A percentile compares a stretch with the other conserved stretches of the same genome.
Conservation (phyloP, 495 filamentous ascomycete species). For the Sabuloglossum arenarium region DNA sequence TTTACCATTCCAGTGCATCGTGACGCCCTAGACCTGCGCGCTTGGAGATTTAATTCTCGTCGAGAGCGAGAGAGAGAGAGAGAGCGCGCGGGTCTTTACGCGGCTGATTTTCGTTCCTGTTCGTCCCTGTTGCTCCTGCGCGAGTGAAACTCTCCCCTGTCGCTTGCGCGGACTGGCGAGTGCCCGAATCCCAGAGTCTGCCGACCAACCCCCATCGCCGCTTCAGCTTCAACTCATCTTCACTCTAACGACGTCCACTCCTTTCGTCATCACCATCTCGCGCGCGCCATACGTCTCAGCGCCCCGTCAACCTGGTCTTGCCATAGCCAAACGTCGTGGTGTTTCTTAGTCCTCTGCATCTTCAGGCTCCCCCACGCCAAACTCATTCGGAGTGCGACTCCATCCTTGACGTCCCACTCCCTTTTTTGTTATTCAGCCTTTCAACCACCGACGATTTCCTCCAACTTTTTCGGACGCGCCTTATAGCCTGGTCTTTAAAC, state of each 20-base stretch:
- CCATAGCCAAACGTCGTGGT: background rate
- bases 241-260: background rate
- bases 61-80: too few species aligned
- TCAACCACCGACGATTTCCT: background rate
- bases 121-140: background rate
- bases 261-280: background rate
- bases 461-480: background rate
- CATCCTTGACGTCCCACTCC: background rate
- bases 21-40: too few species aligned
- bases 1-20: too few species aligned
- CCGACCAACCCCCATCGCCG: background rate
- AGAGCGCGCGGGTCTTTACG: background rate
- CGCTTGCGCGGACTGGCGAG: background rate
- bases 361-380: background rate
- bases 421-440: background rate
- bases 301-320: background rate
- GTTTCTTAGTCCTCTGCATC: background rate
- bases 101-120: background rate
- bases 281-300: background rate
- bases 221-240: background rate
- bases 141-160: background rate
- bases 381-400: background rate
- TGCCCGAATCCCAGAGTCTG: background rate
- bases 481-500: background rate
- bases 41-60: too few species aligned